phyloP scores from a whole-genome alignment of 106 monocot genomes.

The Posidonia australis region DNA sequence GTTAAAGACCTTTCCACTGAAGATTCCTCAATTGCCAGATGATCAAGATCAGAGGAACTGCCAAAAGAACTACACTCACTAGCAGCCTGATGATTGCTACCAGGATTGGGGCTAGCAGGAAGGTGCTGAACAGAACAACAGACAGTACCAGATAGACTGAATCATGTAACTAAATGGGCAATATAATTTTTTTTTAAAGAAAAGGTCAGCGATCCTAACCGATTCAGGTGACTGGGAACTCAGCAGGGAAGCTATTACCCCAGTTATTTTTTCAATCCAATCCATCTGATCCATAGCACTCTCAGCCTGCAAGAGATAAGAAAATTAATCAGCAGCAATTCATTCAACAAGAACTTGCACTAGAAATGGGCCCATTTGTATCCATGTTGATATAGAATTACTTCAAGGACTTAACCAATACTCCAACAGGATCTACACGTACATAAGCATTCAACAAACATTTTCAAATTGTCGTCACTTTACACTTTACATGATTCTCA shows the following conservation, averaged over 20 bases:
- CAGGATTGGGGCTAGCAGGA: slow-evolving; percentile 44
- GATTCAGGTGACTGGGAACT: slow-evolving; percentile 93
- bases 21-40: slow-evolving; percentile 39
- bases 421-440: too few relatives aligned
- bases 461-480: too few relatives aligned
- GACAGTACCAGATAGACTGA: neutral
- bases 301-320: slow-evolving; percentile 53
- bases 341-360: too few relatives aligned
- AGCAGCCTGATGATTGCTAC: slow-evolving; percentile 27
- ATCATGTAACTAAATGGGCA: neutral
- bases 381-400: too few relatives aligned
- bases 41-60: slow-evolving; percentile 74
- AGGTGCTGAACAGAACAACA: slow-evolving; percentile 30
- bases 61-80: slow-evolving; percentile 69
- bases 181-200: neutral
- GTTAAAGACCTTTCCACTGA: slow-evolving; percentile 33
- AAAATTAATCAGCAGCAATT: too few relatives aligned
- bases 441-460: too few relatives aligned
- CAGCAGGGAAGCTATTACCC: slow-evolving; percentile 93
- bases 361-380: too few relatives aligned
- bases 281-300: slow-evolving; percentile 99
- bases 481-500: too few relatives aligned
- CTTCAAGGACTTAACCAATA: too few relatives aligned
- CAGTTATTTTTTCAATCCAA: slow-evolving; percentile 99
- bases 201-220: slow-evolving; percentile 28